These are phyloP conservation scores for Lepidium campestre DNA, from an alignment of 441 rosid genomes.

Conservation along the genomic window DNA sequence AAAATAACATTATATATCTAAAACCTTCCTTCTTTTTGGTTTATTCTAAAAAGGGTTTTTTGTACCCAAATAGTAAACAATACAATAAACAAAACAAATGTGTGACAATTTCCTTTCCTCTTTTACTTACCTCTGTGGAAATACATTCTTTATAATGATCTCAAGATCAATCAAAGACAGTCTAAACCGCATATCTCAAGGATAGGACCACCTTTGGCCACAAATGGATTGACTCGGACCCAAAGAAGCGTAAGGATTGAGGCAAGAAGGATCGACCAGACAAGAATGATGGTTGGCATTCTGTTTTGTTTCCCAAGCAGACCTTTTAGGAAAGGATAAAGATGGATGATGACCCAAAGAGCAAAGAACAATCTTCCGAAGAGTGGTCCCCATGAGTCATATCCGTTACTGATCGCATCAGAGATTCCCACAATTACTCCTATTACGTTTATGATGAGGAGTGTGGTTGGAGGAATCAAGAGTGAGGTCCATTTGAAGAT, in stretches of 20 bases:
- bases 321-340: constrained; percentile 70
- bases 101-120: background rate
- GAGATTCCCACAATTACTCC: constrained; percentile 62
- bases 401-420: constrained; percentile 64
- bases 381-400: constrained; percentile 70
- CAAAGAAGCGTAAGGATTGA: constrained; percentile 56
- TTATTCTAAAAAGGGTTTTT: background rate
- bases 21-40: background rate
- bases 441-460: constrained; percentile 44
- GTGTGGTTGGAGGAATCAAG: constrained; percentile 59
- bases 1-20: constrained; percentile 26
- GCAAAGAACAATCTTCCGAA: constrained; percentile 66
- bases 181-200: constrained; percentile 57
- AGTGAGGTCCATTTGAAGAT: constrained; percentile 70
- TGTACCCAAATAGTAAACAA: background rate
- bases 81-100: constrained; percentile 1
- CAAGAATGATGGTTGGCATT: constrained; percentile 58
- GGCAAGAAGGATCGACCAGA: constrained; percentile 55
- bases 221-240: constrained; percentile 62
- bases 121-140: constrained; percentile 22
- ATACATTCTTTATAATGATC: background rate
- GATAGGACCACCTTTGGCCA: constrained; percentile 48
- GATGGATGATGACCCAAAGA: constrained; percentile 66
- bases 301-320: constrained; percentile 56
- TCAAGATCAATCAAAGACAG: constrained; percentile 33